Percentiles rank a stretch among this genome's conserved stretches.
phyloP scores from a whole-genome alignment of 73 alveolate species.

The Uronychia setigera region DNA sequence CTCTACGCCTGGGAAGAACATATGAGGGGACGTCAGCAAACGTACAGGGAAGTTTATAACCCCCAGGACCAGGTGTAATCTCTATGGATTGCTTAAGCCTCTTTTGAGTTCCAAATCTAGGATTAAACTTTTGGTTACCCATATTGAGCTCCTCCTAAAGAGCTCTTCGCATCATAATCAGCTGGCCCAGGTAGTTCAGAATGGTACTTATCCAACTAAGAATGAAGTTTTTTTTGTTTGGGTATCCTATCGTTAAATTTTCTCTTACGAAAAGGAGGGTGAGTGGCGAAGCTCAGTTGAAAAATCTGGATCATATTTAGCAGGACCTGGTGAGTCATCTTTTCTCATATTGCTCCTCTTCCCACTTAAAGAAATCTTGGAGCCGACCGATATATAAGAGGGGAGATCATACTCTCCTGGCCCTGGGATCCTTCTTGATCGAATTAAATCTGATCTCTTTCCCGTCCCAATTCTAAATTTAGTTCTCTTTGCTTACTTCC shows the following conservation, averaged over 20 bases:
- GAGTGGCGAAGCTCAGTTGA: neutral
- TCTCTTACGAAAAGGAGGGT: neutral
- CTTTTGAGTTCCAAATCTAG: neutral
- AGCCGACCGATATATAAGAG: neutral
- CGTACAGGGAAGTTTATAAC: neutral
- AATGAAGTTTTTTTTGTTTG: neutral
- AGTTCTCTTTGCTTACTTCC: neutral
- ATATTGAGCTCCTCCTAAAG: neutral
- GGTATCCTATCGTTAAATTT: neutral
- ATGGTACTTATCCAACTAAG: neutral
- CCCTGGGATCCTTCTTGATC: neutral
- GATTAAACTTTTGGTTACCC: neutral
- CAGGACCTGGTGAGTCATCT: neutral
- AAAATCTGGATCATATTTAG: neutral
- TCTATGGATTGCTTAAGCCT: neutral
- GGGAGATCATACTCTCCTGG: neutral
- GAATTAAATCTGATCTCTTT: neutral
- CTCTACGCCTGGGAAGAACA: neutral
- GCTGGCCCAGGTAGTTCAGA: neutral
- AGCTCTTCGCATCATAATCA: neutral
- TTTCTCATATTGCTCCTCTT: neutral
- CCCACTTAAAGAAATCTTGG: neutral
- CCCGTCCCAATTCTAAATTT: neutral
- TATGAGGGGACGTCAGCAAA: neutral
- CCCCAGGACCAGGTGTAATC: neutral